Percentiles rank a stretch among this genome's conserved stretches.
Evolutionary conservation across 2,329 filamentous ascomycete genomes (phyloP).

Genomic region (Hysterium pulicare): DNA sequence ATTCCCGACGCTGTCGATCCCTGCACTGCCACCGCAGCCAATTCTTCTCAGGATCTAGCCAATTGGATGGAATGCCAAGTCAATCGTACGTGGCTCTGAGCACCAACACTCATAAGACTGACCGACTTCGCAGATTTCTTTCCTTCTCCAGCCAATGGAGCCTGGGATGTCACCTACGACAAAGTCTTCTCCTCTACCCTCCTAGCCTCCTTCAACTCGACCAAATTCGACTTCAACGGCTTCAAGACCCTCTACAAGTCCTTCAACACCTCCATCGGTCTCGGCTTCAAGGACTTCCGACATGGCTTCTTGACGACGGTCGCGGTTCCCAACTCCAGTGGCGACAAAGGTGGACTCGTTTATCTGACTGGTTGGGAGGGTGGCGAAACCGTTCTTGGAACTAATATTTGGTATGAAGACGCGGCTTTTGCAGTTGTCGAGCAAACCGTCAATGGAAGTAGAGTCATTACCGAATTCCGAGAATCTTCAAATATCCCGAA

Average conservation of each 20-base stretch:
- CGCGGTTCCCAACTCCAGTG: conserved; percentile 26
- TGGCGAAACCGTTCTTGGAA: conserved; percentile 16
- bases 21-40: conserved; percentile 20
- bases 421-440: conserved; percentile 27
- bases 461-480: conserved; percentile 30
- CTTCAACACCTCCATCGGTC: conserved; percentile 26
- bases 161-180: conserved; percentile 24
- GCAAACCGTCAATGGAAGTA: conserved; percentile 16
- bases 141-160: conserved; percentile 27
- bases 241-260: conserved; percentile 23
- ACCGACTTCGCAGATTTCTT: conserved; percentile 24
- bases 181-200: conserved; percentile 23
- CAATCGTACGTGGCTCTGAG: conserved; percentile 17
- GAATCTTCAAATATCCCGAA: conserved; percentile 32
- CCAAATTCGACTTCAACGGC: conserved; percentile 28
- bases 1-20: conserved; percentile 11
- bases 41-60: conserved; percentile 26
- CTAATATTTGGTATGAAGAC: conserved; percentile 27
- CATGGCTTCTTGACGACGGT: conserved; percentile 28
- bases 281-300: conserved; percentile 24
- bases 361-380: conserved; percentile 33
- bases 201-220: conserved; percentile 31
- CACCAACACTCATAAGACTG: not conserved
- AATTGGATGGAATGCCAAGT: conserved; percentile 32
- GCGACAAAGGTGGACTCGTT: conserved; percentile 30